Conservation (phyloP, 139 green algal genomes). For the Coelastrella sp. region DNA sequence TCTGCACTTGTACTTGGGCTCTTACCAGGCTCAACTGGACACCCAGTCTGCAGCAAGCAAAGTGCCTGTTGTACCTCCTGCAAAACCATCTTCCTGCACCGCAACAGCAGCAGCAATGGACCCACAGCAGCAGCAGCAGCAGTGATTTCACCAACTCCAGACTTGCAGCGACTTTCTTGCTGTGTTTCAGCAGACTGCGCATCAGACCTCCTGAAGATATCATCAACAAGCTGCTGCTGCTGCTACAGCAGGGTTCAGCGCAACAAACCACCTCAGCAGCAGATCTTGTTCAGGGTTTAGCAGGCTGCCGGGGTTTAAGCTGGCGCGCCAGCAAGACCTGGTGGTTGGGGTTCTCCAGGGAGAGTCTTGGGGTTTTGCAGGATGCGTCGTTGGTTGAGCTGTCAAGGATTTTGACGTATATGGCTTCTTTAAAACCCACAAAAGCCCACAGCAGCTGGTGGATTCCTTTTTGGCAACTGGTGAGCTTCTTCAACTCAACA, state of each 20-base stretch:
- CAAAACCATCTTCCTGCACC: too few relatives aligned
- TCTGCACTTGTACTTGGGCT: not conserved
- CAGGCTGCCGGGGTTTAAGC: not conserved
- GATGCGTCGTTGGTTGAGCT: not conserved
- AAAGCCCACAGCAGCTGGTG: not conserved
- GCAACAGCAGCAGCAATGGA: not conserved
- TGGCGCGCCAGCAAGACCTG: conserved; percentile 18
- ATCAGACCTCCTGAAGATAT: not conserved
- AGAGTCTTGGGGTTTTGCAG: not conserved
- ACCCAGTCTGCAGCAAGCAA: not conserved
- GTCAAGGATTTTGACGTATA: not conserved
- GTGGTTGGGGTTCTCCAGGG: conserved; percentile 8
- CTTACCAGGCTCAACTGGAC: conserved; percentile 2
- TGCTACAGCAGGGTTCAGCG: not conserved
- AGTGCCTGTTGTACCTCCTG: not conserved
- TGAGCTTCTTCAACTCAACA: too few relatives aligned
- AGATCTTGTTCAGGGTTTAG: not conserved
- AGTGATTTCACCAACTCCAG: not conserved
- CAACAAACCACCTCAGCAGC: not conserved
- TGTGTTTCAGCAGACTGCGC: not conserved
- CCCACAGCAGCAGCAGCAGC: not conserved
- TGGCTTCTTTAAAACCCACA: not conserved
- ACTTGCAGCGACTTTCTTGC: not conserved
- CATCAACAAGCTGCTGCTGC: not conserved
- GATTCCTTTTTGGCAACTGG: not conserved